phyloP scores from a whole-genome alignment of 2,329 filamentous ascomycete genomes.

The Microascus cirrosus region DNA sequence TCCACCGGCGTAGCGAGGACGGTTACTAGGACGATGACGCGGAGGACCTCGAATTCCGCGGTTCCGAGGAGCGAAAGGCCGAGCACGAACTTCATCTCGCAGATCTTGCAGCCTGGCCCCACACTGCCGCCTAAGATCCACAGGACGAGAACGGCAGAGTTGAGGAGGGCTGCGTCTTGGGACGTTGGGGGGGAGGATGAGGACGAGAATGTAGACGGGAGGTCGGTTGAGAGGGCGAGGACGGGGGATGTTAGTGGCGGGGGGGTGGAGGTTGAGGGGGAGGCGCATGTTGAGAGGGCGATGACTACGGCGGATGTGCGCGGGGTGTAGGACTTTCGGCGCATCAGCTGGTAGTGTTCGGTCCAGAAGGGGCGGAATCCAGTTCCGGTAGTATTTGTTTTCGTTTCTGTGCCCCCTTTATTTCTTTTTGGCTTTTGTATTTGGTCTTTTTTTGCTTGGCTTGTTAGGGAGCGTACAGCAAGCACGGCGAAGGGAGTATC shows the following conservation, averaged over 20 bases:
- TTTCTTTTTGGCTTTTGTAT: not conserved
- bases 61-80: conserved; percentile 22
- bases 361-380: not conserved
- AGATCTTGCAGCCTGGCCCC: conserved; percentile 38
- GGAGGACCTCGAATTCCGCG: conserved; percentile 16
- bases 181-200: not conserved
- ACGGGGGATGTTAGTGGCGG: not conserved
- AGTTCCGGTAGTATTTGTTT: not conserved
- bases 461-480: not conserved
- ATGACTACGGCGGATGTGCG: too few species aligned
- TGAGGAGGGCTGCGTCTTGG: not conserved
- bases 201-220: not conserved
- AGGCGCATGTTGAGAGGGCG: too few species aligned
- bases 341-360: not conserved
- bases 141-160: not conserved
- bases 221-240: not conserved
- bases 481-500: not conserved
- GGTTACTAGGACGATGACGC: conserved; percentile 14
- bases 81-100: conserved; percentile 31
- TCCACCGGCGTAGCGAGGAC: conserved; percentile 10
- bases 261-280: too few species aligned
- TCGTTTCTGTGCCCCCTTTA: not conserved
- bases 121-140: conserved; percentile 18
- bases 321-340: too few species aligned
- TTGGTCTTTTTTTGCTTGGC: not conserved